Evolutionary conservation across 2,329 filamentous ascomycete species (phyloP), one percentile per base, ranked within the genome.

Genomic region (Ceratocystiopsis minuta): DNA sequence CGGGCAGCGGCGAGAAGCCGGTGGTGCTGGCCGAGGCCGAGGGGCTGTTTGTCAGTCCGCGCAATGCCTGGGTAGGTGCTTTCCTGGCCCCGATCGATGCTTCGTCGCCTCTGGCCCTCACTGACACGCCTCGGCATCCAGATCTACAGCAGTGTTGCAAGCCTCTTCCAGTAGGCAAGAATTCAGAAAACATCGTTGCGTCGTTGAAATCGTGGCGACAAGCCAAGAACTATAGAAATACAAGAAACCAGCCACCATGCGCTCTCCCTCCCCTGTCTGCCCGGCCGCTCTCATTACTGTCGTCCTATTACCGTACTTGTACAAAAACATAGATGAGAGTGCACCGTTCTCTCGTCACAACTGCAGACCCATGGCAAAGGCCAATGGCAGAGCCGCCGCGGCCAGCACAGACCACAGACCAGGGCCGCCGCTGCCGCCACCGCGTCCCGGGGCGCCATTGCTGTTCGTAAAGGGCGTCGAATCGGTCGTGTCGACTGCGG

Each of bases 11-110:
- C 10, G 70, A 78, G 58, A 65, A 68, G 51, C 76, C 78, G 1
- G 60, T 68, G 15, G 68, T 87, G 38, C 58, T 95, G 45, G 85
- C 80, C 9, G 83, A 92, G 60, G 88, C 84, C 0, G 80, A 80
- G 55, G 86, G 80, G 3, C 61, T 98, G 50, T 96, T 93, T 57
- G 72, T 96, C 53, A 85, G 90, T 60, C 87, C 88, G 28, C 87
- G 76, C 60, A 73, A 83, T 56, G 86, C 86, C 46, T 72, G 75
- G 57, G 79, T 84, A 63, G 59, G 75, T 43, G 37, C 14, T 14
- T 32, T 38, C 17, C 2, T 18, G 24, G 24, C 24, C 6, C 6
- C 6, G 24, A 12, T 20, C 20, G 4, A 20, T 16, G 7, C 34
- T 16, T 9, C 24, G 1, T 16, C 10, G 3, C 39, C 31, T 33